Conservation (phyloP, 2,329 filamentous ascomycete species). For the Ophiobolus disseminans region DNA sequence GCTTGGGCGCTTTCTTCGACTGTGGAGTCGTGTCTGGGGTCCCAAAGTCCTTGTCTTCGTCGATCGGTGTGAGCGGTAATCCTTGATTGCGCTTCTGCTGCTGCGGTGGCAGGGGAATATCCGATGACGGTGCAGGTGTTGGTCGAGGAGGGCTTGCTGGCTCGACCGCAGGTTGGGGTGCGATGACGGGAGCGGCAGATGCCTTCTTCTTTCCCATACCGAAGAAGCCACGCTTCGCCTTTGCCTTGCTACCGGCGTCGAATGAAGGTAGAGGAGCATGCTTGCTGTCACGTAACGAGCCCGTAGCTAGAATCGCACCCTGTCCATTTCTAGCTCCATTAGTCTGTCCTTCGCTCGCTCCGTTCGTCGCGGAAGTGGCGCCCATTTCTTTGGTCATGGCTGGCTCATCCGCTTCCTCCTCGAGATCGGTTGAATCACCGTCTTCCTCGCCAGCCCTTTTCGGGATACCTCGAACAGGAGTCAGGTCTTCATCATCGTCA, state of each 20-base stretch:
- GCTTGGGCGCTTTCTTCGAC: constrained; percentile 47
- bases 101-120: constrained; percentile 40
- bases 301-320: constrained; percentile 43
- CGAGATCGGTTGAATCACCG: constrained; percentile 62
- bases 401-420: constrained; percentile 52
- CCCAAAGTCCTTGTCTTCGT: constrained; percentile 42
- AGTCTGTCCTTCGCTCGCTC: constrained; percentile 18
- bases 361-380: constrained; percentile 31
- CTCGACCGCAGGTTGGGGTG: constrained; percentile 38
- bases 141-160: not conserved
- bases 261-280: constrained; percentile 39
- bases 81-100: constrained; percentile 32
- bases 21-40: constrained; percentile 18
- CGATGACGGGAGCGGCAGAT: constrained; percentile 38
- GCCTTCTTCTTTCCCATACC: constrained; percentile 70
- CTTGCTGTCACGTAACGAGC: constrained; percentile 50
- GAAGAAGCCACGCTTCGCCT: constrained; percentile 53
- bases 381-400: constrained; percentile 41
- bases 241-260: constrained; percentile 42
- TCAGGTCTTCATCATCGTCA: constrained; percentile 63
- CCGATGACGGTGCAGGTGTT: too few species aligned
- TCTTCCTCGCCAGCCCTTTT: constrained; percentile 62
- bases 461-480: constrained; percentile 67
- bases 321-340: constrained; percentile 26
- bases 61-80: constrained; percentile 43